Conservation (phyloP, 352 stramenopile genomes). For the Globisporangium lucens region DNA sequence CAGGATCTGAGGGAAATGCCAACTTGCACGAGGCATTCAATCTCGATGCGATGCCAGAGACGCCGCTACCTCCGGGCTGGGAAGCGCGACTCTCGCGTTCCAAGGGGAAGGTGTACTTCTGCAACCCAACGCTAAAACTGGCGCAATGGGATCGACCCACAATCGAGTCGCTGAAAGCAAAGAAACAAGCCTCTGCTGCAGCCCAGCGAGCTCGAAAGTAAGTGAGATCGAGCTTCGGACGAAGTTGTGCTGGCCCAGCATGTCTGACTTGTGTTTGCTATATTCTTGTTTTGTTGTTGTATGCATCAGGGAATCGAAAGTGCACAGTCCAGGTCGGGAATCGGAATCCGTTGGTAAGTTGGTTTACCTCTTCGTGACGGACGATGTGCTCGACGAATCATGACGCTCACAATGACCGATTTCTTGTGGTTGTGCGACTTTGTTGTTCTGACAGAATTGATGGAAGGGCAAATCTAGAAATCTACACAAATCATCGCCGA, state of each 20-base stretch:
- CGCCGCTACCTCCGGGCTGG: conserved; percentile 68
- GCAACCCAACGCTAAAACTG: conserved; percentile 64
- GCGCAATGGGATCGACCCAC: conserved; percentile 86
- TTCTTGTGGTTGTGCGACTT: conserved; percentile 12
- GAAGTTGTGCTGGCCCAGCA: neutral
- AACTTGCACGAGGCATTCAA: conserved; percentile 54
- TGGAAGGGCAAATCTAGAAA: conserved; percentile 61
- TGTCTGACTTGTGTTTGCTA: conserved; percentile 5
- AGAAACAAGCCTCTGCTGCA: conserved; percentile 46
- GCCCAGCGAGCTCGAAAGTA: conserved; percentile 40
- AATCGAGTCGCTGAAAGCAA: conserved; percentile 52
- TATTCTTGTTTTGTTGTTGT: conserved; percentile 6
- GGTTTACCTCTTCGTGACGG: neutral
- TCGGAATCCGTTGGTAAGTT: conserved; percentile 40
- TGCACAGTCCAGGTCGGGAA: conserved; percentile 29
- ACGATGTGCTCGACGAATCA: neutral
- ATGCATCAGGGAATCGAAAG: conserved; percentile 24
- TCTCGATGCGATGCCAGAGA: conserved; percentile 54
- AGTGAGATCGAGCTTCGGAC: conserved; percentile 6
- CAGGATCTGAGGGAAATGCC: conserved; percentile 1
- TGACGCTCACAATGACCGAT: neutral
- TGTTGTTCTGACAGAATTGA: conserved; percentile 33
- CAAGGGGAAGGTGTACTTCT: conserved; percentile 87
- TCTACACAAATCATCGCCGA: neutral
- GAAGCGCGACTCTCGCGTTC: conserved; percentile 76